Base-by-base conservation (phyloP, 2,329 filamentous ascomycete species). In the Cladosporium sp. region DNA sequence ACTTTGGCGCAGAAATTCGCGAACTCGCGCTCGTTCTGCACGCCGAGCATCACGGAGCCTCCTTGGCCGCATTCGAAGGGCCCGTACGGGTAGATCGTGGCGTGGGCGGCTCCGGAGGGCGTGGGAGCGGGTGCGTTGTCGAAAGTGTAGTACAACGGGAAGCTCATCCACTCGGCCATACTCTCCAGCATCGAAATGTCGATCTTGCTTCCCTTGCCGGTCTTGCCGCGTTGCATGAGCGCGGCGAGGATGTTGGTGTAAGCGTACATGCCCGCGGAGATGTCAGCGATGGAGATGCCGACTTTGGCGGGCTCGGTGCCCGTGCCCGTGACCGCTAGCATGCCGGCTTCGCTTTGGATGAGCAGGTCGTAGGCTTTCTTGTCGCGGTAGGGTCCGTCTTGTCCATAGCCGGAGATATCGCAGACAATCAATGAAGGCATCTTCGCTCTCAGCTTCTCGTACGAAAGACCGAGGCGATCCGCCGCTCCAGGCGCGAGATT, bases 331-430 rank as follows among this genome's bases (percentile, higher is more conserved):
- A 85, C 78, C 0, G 81, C 82, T 0, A 86, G 74, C 69, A 86
- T 74, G 0, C 83, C 83, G 0, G 84, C 82, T 67, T 86, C 84
- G 58, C 82, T 84, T 69, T 85, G 84, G 3, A 86, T 81, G 0
- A 86, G 79, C 33, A 86, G 75, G 67, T 85, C 84, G 59, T 86
- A 86, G 0, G 84, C 84, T 69, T 86, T 85, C 75, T 84, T 85
- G 56, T 84, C 77, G 7, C 80, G 76, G 66, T 85, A 85, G 0
- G 84, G 83, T 0, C 83, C 84, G 26, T 82, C 77, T 10, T 79
- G 76, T 0, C 84, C 83, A 65, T 85, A 85, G 0, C 84, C 84
- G 0, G 82, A 85, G 56, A 86, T 84, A 62, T 84, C 81, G 63
- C 83, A 85, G 1, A 85, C 81, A n/a, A 85, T 83, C 5, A 86